These are phyloP conservation scores for Tuber aestivum DNA, from an alignment of 495 filamentous ascomycete species.

Conservation along the genomic window DNA sequence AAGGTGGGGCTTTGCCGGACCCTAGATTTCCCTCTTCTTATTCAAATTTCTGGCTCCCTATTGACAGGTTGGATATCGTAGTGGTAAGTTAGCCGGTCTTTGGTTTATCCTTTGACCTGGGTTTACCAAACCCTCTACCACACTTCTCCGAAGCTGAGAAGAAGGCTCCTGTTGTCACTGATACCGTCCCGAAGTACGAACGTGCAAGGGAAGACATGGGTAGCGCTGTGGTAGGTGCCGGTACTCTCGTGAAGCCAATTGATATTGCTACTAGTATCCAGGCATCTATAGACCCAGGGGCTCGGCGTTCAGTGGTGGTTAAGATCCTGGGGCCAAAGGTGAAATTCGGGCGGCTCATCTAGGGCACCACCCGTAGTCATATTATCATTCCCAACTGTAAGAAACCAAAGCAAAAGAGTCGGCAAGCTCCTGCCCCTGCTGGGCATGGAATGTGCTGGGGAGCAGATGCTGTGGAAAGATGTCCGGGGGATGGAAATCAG, in stretches of 20 bases:
- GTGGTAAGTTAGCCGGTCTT: no score
- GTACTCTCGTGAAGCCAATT: no score
- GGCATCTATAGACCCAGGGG: conserved; percentile 61
- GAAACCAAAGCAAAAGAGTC: conserved; percentile 51
- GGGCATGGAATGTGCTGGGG: conserved; percentile 93
- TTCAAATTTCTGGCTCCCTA: background rate
- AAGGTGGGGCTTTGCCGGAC: conserved; percentile 77
- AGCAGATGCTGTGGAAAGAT: conserved; percentile 81
- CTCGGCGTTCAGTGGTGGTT: conserved; percentile 59
- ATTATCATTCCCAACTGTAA: conserved; percentile 52
- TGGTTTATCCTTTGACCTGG: conserved; percentile 91
- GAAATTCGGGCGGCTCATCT: conserved; percentile 78
- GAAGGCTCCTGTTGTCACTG: conserved; percentile 51
- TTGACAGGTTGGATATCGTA: conserved; percentile 29
- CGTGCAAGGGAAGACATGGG: conserved; percentile 76
- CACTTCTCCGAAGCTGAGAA: conserved; percentile 55
- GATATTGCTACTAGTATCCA: no score
- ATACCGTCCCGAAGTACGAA: conserved; percentile 66
- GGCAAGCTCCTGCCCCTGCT: conserved; percentile 59
- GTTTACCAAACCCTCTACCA: conserved; percentile 89
- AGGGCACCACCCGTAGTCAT: conserved; percentile 64
- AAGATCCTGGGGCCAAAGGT: conserved; percentile 76
- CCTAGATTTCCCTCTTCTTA: conserved; percentile 45
- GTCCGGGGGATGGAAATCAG: conserved; percentile 72
- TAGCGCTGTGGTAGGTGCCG: conserved; percentile 71